Percentiles rank a stretch among this genome's conserved stretches.
Conservation (phyloP, 164 flowering plant genomes). For the Hamamelis virginiana region DNA sequence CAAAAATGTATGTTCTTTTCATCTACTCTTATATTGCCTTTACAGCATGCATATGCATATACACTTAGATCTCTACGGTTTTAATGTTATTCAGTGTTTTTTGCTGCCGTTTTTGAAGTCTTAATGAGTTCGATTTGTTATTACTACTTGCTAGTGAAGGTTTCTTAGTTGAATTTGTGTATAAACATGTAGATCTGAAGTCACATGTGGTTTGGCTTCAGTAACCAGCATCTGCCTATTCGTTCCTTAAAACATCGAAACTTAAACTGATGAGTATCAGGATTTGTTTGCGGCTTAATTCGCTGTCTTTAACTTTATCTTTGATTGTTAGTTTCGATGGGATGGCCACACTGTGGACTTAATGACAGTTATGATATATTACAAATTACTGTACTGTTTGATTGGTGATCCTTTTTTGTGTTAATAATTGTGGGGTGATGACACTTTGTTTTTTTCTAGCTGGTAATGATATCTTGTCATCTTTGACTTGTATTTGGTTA, state of each 20-base stretch:
- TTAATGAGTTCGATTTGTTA: background rate
- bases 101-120: background rate
- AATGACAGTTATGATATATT: background rate
- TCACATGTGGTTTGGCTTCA: background rate
- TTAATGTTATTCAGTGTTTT: background rate
- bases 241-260: too few species aligned
- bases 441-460: too few species aligned
- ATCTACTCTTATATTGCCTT: too few species aligned
- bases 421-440: too few species aligned
- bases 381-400: too few species aligned
- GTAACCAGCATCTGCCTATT: background rate
- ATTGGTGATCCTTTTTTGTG: too few species aligned
- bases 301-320: background rate
- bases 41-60: background rate
- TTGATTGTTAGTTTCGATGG: background rate
- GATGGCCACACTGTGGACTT: background rate
- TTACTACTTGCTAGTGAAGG: background rate
- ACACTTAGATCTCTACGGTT: background rate
- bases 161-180: background rate
- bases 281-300: background rate
- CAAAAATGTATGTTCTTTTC: constrained; percentile 64
- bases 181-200: constrained; percentile 1
- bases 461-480: too few species aligned
- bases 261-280: background rate
- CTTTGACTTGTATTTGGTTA: too few species aligned